phyloP scores from a whole-genome alignment of 1,284 basidiomycete species.

The Heliocybe sulcata region DNA sequence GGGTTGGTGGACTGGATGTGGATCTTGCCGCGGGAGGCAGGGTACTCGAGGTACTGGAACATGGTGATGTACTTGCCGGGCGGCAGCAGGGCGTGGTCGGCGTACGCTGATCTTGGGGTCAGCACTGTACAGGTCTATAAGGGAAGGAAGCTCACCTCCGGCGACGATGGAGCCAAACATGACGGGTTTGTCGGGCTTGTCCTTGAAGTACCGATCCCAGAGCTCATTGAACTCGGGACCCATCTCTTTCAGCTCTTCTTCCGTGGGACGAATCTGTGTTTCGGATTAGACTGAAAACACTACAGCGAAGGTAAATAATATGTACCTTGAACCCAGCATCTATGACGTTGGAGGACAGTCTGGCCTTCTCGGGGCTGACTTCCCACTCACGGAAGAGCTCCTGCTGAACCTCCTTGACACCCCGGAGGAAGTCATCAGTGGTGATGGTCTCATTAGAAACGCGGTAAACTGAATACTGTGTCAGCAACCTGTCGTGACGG shows the following conservation, averaged over 20 bases:
- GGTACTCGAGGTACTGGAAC: constrained; percentile 58
- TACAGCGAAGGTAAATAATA: background rate
- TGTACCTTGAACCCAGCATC: constrained; percentile 66
- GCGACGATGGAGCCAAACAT: constrained; percentile 66
- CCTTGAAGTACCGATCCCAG: constrained; percentile 65
- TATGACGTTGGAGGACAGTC: constrained; percentile 61
- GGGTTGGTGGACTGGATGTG: constrained; percentile 56
- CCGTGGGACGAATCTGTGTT: constrained; percentile 53
- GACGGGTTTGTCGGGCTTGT: constrained; percentile 72
- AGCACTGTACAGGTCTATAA: too few species aligned
- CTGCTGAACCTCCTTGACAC: constrained; percentile 48
- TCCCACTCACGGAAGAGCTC: constrained; percentile 67
- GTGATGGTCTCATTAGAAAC: constrained; percentile 60
- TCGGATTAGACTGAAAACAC: background rate
- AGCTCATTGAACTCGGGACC: constrained; percentile 67
- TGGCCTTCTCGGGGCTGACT: constrained; percentile 58
- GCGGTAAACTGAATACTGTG: constrained; percentile 46
- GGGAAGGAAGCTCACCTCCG: constrained; percentile 27
- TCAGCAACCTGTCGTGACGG: background rate
- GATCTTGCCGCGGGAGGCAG: constrained; percentile 31
- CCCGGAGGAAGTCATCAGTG: constrained; percentile 63
- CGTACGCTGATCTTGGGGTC: constrained; percentile 49
- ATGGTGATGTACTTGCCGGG: constrained; percentile 69
- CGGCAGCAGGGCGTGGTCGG: constrained; percentile 60
- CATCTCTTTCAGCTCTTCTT: constrained; percentile 66